phyloP scores from a whole-genome alignment of 768 basidiomycete genomes.

The Boletus insuetus region DNA sequence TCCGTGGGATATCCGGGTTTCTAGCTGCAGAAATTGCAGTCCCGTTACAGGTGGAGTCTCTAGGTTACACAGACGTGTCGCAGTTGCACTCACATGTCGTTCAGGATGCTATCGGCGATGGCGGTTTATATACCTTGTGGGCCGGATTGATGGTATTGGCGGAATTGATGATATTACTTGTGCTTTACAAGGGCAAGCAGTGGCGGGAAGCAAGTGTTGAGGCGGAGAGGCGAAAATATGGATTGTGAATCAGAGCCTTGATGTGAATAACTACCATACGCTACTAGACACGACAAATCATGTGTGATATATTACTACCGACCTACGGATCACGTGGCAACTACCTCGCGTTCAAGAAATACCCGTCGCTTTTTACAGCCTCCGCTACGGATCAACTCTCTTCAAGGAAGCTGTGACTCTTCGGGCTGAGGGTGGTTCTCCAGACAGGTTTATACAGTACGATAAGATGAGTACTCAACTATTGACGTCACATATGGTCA shows the following conservation, averaged over 20 bases:
- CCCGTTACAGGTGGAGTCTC: conserved; percentile 52
- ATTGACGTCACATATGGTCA: no score
- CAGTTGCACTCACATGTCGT: not conserved
- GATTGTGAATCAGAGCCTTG: not conserved
- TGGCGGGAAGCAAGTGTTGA: conserved; percentile 51
- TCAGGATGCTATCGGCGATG: conserved; percentile 73
- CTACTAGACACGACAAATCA: no score
- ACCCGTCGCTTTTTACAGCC: no score
- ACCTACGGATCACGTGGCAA: no score
- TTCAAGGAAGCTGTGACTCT: no score
- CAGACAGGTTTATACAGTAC: no score
- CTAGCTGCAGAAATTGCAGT: conserved; percentile 72
- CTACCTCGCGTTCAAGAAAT: no score
- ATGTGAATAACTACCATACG: no score
- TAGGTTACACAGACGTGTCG: not conserved
- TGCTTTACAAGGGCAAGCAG: conserved; percentile 54
- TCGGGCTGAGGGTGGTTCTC: no score
- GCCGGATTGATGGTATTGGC: conserved; percentile 53
- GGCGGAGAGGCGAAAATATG: conserved; percentile 31
- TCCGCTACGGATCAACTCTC: no score
- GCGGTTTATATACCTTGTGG: conserved; percentile 75
- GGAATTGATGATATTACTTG: conserved; percentile 55
- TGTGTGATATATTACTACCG: no score
- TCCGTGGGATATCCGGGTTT: conserved; percentile 68
- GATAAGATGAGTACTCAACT: no score